phyloP scores from a whole-genome alignment of 345 rosid species.

The Syzygium jambos region DNA sequence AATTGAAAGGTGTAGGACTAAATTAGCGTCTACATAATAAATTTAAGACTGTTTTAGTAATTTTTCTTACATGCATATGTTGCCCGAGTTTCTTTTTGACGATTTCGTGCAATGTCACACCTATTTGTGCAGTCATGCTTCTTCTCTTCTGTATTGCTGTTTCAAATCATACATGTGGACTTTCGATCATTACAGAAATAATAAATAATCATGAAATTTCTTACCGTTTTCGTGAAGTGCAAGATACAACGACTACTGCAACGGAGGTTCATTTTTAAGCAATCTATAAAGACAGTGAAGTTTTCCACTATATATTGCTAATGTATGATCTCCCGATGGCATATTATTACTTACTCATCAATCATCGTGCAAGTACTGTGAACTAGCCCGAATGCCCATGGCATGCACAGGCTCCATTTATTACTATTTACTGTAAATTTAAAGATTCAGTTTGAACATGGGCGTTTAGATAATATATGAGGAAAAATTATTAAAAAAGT shows the following conservation, averaged over 20 bases:
- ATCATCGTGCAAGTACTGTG: neutral
- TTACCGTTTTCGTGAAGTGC: neutral
- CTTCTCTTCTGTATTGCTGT: neutral
- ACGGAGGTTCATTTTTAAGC: neutral
- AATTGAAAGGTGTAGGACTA: fast-evolving
- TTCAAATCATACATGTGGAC: neutral
- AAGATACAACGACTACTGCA: neutral
- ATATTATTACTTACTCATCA: neutral
- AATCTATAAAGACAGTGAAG: neutral
- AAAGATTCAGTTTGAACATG: neutral
- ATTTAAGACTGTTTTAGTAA: neutral
- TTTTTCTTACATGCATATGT: neutral
- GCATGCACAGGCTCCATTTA: too few relatives aligned
- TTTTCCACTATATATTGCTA: neutral
- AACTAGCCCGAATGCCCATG: too few relatives aligned
- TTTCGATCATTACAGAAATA: neutral
- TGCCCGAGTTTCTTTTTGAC: neutral
- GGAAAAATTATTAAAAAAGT: too few relatives aligned
- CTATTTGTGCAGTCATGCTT: neutral
- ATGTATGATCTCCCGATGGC: neutral
- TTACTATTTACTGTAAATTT: neutral
- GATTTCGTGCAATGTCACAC: neutral
- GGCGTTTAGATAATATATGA: too few relatives aligned
- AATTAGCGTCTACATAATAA: fast-evolving
- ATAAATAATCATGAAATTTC: neutral